Conservation (phyloP, 352 stramenopile genomes). For the Globisporangium yorkense region DNA sequence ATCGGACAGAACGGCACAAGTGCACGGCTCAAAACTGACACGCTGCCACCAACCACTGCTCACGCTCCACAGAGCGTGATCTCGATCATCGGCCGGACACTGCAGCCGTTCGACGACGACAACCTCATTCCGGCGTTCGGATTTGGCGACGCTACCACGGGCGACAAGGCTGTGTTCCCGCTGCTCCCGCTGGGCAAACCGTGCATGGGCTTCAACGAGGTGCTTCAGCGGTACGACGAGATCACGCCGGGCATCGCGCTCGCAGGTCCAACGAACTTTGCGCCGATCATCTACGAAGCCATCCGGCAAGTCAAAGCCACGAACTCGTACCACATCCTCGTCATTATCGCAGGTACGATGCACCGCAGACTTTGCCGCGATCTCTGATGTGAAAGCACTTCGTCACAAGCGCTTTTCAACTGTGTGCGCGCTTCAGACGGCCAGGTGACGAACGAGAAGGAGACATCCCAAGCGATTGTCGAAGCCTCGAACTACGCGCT, state of each 20-base stretch:
- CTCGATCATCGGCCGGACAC: slow-evolving; percentile 54
- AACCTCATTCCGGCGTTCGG: slow-evolving; percentile 69
- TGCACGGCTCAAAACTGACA: not conserved
- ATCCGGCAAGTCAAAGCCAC: slow-evolving; percentile 46
- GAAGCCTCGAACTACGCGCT: slow-evolving; percentile 67
- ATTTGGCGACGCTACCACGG: slow-evolving; percentile 60
- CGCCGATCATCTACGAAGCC: slow-evolving; percentile 68
- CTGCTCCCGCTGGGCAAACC: slow-evolving; percentile 32
- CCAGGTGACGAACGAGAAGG: slow-evolving; percentile 60
- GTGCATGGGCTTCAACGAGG: slow-evolving; percentile 48
- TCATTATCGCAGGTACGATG: slow-evolving; percentile 54
- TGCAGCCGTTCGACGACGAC: slow-evolving; percentile 66
- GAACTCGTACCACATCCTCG: slow-evolving; percentile 58
- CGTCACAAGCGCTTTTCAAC: not conserved
- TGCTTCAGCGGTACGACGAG: slow-evolving; percentile 46
- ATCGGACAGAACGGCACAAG: not conserved
- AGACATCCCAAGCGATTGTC: slow-evolving; percentile 59
- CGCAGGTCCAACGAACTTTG: slow-evolving; percentile 70
- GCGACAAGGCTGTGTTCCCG: slow-evolving; percentile 46
- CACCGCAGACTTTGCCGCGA: not conserved
- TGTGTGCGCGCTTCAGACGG: slow-evolving; percentile 23
- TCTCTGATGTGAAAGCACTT: not conserved
- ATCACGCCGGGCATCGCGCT: slow-evolving; percentile 45
- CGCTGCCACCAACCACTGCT: too few species aligned
- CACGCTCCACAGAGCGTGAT: slow-evolving; percentile 39